Conservation (phyloP, 805 yeast species). For the Clavispora vitiphila region DNA sequence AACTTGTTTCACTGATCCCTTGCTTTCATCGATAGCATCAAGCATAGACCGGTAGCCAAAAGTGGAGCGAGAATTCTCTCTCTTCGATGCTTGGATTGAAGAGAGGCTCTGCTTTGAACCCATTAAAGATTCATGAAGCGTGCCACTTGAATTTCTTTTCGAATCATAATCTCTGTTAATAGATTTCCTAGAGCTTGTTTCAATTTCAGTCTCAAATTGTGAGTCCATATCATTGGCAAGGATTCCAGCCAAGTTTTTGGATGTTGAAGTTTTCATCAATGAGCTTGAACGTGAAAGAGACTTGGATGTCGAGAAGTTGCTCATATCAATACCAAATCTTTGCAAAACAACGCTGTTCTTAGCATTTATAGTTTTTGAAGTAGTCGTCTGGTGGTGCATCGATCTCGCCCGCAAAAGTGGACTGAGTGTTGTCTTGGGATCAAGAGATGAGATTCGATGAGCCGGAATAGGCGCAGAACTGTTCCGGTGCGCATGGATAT, state of each 20-base stretch:
- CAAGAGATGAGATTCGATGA: conserved; percentile 23
- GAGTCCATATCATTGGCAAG: conserved; percentile 2
- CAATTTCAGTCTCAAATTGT: conserved; percentile 6
- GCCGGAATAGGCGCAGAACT: conserved; percentile 9
- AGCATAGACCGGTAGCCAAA: conserved; percentile 20
- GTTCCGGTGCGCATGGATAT: conserved; percentile 10
- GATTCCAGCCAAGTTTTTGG: conserved; percentile 23
- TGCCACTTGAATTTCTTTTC: conserved; percentile 4
- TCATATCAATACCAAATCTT: conserved; percentile 32
- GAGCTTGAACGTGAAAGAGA: conserved; percentile 15
- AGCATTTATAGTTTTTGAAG: conserved; percentile 11
- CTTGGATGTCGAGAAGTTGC: conserved; percentile 11
- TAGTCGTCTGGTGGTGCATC: conserved; percentile 24
- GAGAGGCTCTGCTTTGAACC: not conserved
- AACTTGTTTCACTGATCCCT: not conserved
- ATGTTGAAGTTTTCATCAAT: conserved; percentile 33
- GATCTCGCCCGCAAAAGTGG: conserved; percentile 35
- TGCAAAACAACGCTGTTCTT: conserved; percentile 31
- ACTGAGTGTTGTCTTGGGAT: conserved; percentile 28
- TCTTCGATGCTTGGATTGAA: not conserved
- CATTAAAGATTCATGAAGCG: not conserved
- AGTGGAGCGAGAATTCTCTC: conserved; percentile 2
- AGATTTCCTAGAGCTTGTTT: conserved; percentile 9
- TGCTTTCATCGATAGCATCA: conserved; percentile 16
- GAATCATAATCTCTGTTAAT: conserved; percentile 12